These are phyloP conservation scores for Selaginella tamariscina DNA, from an alignment of 75 land plant species.

Conservation along the genomic window DNA sequence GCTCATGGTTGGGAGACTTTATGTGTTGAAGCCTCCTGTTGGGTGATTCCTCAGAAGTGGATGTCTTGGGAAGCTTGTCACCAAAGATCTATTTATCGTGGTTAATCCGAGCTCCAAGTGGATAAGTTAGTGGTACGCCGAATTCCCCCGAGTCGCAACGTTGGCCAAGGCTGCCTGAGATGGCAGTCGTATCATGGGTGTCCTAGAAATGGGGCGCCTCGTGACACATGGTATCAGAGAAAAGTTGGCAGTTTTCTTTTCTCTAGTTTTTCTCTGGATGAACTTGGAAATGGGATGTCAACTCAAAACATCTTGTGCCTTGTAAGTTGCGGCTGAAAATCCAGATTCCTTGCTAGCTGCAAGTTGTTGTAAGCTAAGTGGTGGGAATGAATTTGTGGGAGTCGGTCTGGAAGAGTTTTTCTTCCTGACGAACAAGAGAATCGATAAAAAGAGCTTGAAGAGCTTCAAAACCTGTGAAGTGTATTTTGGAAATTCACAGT, in stretches of 20 bases:
- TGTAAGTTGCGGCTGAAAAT: background rate
- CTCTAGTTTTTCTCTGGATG: background rate
- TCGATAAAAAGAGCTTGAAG: too few species aligned
- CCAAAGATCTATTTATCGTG: background rate
- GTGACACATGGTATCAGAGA: background rate
- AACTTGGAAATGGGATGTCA: background rate
- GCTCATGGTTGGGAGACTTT: background rate
- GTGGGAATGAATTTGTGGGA: background rate
- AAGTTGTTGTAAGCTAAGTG: background rate
- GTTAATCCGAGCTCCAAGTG: slow-evolving; percentile 3
- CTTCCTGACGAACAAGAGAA: background rate
- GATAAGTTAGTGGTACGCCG: background rate
- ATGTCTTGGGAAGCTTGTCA: background rate
- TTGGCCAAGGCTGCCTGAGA: background rate
- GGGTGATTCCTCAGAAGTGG: slow-evolving; percentile 1
- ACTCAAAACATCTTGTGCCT: background rate
- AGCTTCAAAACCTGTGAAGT: too few species aligned
- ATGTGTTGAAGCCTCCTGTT: slow-evolving; percentile 1
- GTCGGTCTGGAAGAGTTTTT: background rate
- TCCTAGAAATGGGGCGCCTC: background rate
- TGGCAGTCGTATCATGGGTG: background rate
- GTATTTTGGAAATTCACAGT: too few species aligned
- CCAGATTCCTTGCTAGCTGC: slow-evolving; percentile 1
- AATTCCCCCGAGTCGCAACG: background rate
- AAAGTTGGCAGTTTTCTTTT: background rate